Evolutionary conservation across 129 eudicot species (phyloP).

Genomic region (Calendula officinalis): DNA sequence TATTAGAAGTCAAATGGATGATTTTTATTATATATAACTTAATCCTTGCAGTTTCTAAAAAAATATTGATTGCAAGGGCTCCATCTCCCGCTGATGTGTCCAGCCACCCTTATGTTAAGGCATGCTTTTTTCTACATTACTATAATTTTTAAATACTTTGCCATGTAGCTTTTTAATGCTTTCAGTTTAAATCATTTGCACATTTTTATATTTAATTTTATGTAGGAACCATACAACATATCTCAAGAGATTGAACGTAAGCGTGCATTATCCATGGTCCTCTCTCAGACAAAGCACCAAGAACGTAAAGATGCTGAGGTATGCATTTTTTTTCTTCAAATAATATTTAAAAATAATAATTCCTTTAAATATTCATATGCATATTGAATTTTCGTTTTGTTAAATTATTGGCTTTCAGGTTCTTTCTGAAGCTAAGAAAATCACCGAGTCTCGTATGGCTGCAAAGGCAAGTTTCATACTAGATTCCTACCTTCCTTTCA

Average conservation of each 20-base stretch:
- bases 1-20: constrained; percentile 8
- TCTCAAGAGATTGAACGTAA: constrained; percentile 84
- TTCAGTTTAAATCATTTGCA: not conserved
- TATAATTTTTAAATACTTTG: not conserved
- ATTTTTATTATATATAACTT: not conserved
- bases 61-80: constrained; percentile 76
- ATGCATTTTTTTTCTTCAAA: not conserved
- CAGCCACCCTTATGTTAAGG: constrained; percentile 85
- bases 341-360: not conserved
- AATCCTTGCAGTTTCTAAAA: constrained; percentile 53
- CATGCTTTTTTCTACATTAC: constrained; percentile 4
- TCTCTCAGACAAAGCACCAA: constrained; percentile 87
- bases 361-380: not conserved
- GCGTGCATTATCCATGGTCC: constrained; percentile 77
- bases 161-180: not conserved
- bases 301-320: constrained; percentile 94
- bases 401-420: constrained; percentile 43
- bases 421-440: constrained; percentile 90
- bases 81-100: constrained; percentile 78
- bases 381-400: not conserved
- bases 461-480: constrained; percentile 59
- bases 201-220: not conserved
- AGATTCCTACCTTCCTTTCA: not conserved
- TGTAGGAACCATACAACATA: constrained; percentile 78
- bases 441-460: constrained; percentile 74